Conservation (phyloP, 306 rosid species). For the Erythrophleum fordii region DNA sequence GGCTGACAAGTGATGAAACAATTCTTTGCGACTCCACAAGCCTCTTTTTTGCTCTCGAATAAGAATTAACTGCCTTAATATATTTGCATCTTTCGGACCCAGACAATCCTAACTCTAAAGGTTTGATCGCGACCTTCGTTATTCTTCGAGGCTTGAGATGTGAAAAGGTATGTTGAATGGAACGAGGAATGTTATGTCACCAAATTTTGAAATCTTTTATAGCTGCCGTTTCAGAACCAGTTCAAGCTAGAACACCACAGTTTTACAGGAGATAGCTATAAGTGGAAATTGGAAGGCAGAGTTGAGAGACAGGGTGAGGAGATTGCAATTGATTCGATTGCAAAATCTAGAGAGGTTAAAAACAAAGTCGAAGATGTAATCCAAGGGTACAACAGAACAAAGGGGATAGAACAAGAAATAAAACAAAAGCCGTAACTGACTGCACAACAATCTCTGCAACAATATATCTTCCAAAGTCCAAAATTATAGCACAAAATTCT, state of each 20-base stretch:
- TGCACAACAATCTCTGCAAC: conserved; percentile 32
- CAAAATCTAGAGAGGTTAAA: conserved; percentile 22
- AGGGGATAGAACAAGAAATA: not conserved
- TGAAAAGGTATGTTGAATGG: not conserved
- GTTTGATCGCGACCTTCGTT: not conserved
- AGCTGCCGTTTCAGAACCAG: not conserved
- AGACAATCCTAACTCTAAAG: not conserved
- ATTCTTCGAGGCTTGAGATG: no score
- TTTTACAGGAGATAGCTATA: not conserved
- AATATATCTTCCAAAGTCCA: conserved; percentile 33
- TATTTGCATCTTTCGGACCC: not conserved
- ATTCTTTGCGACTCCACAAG: conserved; percentile 29
- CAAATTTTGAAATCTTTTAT: not conserved
- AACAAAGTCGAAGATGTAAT: conserved; percentile 39
- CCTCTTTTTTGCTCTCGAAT: not conserved
- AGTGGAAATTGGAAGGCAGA: conserved; percentile 26
- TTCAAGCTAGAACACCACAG: conserved; percentile 13
- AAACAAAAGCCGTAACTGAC: conserved; percentile 39
- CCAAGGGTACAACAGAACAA: conserved; percentile 25
- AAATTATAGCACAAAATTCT: conserved; percentile 32
- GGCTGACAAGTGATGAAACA: conserved; percentile 24
- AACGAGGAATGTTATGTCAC: not conserved
- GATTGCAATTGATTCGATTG: conserved; percentile 22
- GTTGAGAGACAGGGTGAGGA: conserved; percentile 25
- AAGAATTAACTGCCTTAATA: conserved; percentile 7